Evolutionary conservation across 441 rosid species (phyloP).

Genomic region (Viola pubescens): DNA sequence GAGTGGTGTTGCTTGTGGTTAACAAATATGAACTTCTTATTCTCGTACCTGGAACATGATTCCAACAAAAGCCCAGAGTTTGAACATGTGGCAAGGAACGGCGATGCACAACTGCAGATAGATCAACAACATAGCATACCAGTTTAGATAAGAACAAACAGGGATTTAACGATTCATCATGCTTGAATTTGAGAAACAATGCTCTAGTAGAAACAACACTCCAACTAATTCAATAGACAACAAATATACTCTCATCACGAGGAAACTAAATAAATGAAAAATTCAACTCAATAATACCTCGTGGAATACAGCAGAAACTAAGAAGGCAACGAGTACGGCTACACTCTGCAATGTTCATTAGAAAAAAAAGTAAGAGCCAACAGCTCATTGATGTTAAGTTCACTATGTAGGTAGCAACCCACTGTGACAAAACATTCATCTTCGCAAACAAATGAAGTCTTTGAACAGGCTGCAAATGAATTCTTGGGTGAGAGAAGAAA

Average conservation of each 20-base stretch:
- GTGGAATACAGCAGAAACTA: constrained; percentile 87
- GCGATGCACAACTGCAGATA: constrained; percentile 68
- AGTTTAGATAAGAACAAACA: background rate
- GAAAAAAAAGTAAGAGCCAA: background rate
- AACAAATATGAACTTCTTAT: too few relatives aligned
- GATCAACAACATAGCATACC: background rate
- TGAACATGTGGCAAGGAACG: constrained; percentile 66
- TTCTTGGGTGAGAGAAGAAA: constrained; percentile 11
- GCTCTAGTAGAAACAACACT: background rate
- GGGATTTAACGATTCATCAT: too few relatives aligned
- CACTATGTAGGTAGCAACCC: background rate
- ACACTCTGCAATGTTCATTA: constrained; percentile 38
- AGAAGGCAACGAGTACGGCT: constrained; percentile 60
- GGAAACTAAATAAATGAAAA: background rate
- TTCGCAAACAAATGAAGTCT: background rate
- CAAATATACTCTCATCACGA: background rate
- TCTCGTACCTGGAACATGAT: constrained; percentile 65
- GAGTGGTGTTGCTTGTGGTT: background rate
- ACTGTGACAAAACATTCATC: too few relatives aligned
- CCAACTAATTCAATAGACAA: background rate
- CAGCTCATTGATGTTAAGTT: background rate
- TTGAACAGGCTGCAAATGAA: too few relatives aligned
- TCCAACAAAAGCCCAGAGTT: constrained; percentile 68
- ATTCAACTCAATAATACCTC: constrained; percentile 47
- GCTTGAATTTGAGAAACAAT: background rate